Base-by-base conservation (phyloP, 768 basidiomycete species). In the Auricularia sp. region DNA sequence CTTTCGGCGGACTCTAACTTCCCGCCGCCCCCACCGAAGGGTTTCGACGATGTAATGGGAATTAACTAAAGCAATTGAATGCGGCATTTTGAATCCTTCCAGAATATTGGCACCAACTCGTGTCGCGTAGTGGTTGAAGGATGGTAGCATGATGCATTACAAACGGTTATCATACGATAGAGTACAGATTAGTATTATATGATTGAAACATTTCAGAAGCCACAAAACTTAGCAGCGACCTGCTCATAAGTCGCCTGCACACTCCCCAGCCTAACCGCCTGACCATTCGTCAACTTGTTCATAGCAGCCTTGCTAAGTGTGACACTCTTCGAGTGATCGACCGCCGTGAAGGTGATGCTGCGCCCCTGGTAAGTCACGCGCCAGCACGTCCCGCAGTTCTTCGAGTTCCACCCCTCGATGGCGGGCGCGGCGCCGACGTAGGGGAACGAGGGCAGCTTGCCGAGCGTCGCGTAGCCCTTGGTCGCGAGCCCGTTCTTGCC, bases 1-100 rank as follows among this genome's bases (percentile, higher is more conserved):
- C 84, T 18, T 90, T 93, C 70, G 91, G 91, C 54, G 90, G 88
- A 10, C 70, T 91, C 68, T 81, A 67, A 54, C 29, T 29, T 2
- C 29, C 29, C 29, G 0, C 29, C 29, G 29, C 29, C 29, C 29
- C 29, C 29, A 2, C 29, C 29, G 0, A 2, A 29, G 2, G 2
- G 29, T 29, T 29, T 1, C 1, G 29, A 29, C 29, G 29, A 29
- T 29, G 29, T 29, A 29, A 29, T 29, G 29, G 1, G 1, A 29
- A 29, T 29, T 29, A 29, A 23, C 29, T 3, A 29, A 29, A 29
- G 0, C 29, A 3, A 29, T 3, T 0, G 2, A 29, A 29, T 29
- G 29, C 29, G 2, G 29, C 0, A 29, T 3, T 29, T 29, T 29
- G 29, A 29, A 0, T 29, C 0, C 29, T 29, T 29, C 29, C 29